Conservation (phyloP, 495 filamentous ascomycete species). For the Paragyromitra xinjiangensis region DNA sequence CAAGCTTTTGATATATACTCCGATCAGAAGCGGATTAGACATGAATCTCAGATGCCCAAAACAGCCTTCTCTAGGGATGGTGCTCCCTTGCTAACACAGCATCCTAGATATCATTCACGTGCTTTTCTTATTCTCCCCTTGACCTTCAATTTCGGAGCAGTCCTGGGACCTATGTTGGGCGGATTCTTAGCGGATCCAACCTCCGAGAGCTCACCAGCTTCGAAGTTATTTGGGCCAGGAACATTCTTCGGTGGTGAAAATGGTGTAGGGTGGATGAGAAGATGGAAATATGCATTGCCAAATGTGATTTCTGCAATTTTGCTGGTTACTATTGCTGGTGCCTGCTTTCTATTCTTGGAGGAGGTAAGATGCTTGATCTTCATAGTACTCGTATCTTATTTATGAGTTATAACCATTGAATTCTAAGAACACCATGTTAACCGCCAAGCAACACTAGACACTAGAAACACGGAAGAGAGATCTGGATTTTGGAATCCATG, state of each 20-base stretch:
- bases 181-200: conserved; percentile 82
- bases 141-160: conserved; percentile 71
- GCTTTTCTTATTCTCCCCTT: conserved; percentile 83
- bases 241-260: conserved; percentile 70
- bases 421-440: conserved; percentile 14
- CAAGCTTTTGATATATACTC: neutral
- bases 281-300: conserved; percentile 71
- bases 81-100: conserved; percentile 52
- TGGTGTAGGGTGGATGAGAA: conserved; percentile 65
- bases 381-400: neutral
- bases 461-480: conserved; percentile 62
- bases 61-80: no score
- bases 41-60: neutral
- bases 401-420: neutral
- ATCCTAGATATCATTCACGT: conserved; percentile 70
- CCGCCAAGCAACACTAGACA: conserved; percentile 61
- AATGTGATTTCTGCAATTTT: conserved; percentile 69
- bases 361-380: conserved; percentile 61
- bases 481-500: conserved; percentile 63
- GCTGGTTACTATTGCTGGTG: conserved; percentile 61
- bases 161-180: conserved; percentile 87
- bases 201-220: conserved; percentile 59
- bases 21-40: neutral
- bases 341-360: conserved; percentile 68
- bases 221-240: conserved; percentile 64